phyloP scores from a whole-genome alignment of 495 filamentous ascomycete species.

The Neurospora tetrasperma region DNA sequence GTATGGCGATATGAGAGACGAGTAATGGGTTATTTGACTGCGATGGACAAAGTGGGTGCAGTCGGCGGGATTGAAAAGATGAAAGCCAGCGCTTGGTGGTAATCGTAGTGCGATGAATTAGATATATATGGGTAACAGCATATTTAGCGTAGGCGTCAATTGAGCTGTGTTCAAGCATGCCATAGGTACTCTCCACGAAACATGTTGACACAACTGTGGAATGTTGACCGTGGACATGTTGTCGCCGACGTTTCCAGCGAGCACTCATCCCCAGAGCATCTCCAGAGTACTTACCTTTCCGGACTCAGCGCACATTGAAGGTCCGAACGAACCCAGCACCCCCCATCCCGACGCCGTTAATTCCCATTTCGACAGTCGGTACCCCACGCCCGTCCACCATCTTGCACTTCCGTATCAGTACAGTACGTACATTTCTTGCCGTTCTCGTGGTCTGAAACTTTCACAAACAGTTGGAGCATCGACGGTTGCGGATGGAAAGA shows the following conservation, averaged over 20 bases:
- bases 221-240: not conserved
- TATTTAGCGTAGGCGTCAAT: not conserved
- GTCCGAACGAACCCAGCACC: too few species aligned
- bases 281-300: too few species aligned
- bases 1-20: not conserved
- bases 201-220: too few species aligned
- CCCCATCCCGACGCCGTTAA: too few species aligned
- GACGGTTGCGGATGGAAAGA: not conserved
- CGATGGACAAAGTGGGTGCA: not conserved
- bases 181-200: too few species aligned
- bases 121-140: not conserved
- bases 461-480: not conserved
- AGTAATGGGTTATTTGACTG: not conserved
- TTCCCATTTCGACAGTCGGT: too few species aligned
- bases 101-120: not conserved
- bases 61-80: not conserved
- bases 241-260: not conserved
- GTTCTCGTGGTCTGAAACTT: not conserved
- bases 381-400: too few species aligned
- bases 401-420: not conserved
- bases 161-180: not conserved
- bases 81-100: not conserved
- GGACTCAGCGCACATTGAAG: not conserved
- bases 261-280: not conserved
- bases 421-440: too few species aligned